Evolutionary conservation across 2,329 filamentous ascomycete species (phyloP), one percentile per base, ranked within the genome.

Genomic region (Ophiostoma quercus): DNA sequence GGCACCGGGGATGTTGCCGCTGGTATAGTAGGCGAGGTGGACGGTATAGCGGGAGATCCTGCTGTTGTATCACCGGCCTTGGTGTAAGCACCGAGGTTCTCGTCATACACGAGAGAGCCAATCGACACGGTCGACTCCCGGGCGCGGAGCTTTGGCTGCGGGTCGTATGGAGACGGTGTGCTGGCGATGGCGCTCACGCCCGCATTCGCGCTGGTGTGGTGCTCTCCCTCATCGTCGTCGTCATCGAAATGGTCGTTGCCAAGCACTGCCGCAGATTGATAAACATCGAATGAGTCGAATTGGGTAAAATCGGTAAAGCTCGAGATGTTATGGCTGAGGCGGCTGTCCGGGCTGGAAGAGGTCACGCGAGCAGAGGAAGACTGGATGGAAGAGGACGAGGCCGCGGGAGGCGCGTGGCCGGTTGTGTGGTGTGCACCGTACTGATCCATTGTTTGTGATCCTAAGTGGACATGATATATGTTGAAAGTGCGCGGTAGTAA

Each of bases 231-330:
- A 14, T 65, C 47, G 6, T 69, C 57, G 4, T 72, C 41, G 2
- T 69, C n/a, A 22, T 22, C 37, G 2, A 47, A 47, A 47, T 47
- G 43, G 16, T 47, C 37, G 62, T 34, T 65, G 51, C 51, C 57
- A 2, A 67, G 76, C 71, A 57, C 73, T 65, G 47, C 68, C n/a
- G 71, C 71, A 11, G 71, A 66, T 22, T 71, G 67, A 66, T 72
- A 70, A 1, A 75, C 77, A 69, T 89, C 88, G 76, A 94, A 97
- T 43, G 72, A 74, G 29, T 74, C 76, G 54, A 75, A 74, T 71
- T 77, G 75, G 60, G 74, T 71, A 34, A 79, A 74, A 60, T 79
- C 77, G 19, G 76, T 75, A 7, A 79, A 71, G 41, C 73, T 76
- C 19, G 77, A 76, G 67, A 77, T 77, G 69, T 70, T 71, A 39